phyloP scores from a whole-genome alignment of 306 rosid genomes.

The Dalbergia cultrata region DNA sequence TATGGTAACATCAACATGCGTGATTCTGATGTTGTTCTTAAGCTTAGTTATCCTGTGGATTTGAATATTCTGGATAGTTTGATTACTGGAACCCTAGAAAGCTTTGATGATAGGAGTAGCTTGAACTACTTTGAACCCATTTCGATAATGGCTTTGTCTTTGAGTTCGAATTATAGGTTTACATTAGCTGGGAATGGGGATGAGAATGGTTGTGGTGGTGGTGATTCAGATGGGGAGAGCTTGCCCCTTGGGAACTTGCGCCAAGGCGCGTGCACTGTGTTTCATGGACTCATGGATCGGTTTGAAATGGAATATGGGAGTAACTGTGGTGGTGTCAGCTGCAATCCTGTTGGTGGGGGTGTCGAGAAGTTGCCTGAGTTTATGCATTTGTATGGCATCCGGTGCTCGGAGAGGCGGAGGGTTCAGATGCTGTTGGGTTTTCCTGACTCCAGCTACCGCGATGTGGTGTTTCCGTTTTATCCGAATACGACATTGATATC shows the following conservation, averaged over 20 bases:
- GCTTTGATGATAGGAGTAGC: conserved; percentile 54
- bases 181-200: conserved; percentile 54
- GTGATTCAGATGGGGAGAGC: conserved; percentile 47
- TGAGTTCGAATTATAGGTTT: conserved; percentile 55
- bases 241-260: conserved; percentile 42
- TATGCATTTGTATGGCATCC: conserved; percentile 53
- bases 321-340: conserved; percentile 59
- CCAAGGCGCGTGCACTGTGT: conserved; percentile 53
- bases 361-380: conserved; percentile 54
- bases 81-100: conserved; percentile 74
- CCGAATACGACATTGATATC: conserved; percentile 66
- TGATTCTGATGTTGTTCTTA: conserved; percentile 60
- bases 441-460: conserved; percentile 46
- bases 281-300: conserved; percentile 45
- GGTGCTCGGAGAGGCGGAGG: conserved; percentile 58
- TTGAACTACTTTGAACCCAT: conserved; percentile 56
- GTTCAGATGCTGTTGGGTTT: conserved; percentile 76
- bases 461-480: conserved; percentile 54
- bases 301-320: conserved; percentile 70
- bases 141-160: conserved; percentile 65
- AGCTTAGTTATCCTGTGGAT: conserved; percentile 68
- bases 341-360: conserved; percentile 65
- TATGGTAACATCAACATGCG: conserved; percentile 24
- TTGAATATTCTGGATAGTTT: conserved; percentile 57
- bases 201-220: conserved; percentile 49